Evolutionary conservation across 176 grass and related monocot genomes (phyloP), one percentile per base, ranked within the genome.

Genomic region (Echinochloa phyllopogon): DNA sequence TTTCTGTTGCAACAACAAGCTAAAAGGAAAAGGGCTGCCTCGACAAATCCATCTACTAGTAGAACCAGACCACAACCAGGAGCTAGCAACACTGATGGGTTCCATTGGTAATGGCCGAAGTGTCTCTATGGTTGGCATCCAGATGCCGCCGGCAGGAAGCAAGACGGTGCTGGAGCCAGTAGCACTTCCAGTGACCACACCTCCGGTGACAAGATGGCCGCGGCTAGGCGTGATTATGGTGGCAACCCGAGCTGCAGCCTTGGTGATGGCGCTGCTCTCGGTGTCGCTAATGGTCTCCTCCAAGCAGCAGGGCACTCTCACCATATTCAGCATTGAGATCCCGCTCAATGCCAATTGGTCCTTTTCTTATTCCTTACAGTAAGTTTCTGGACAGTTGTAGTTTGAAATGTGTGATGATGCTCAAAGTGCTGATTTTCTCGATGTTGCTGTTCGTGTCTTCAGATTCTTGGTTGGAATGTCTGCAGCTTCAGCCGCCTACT

Each of bases 321-420:
- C 56, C 65, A 71, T 97, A 49, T 94, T 97, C 10, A 90, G 94
- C 20, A 44, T 94, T 59, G 65, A 88, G 55, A 76, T 97, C 65
- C 85, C 94, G 23, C 92, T 97, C 45, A 68, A 92, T 89, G 93
- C 94, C 80, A 89, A 97, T n/a, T 97, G 94, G 90, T 94, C 89
- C 83, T 92, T 92, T 65, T 97, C 94, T 58, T 84, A 94, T 69
- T 92, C 94, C 49, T 66, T 94, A 41, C 48, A 92, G 94, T 94
- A 89, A 94, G 88, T 78, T 8, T 58, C 27, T 76, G 2, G 55
- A 42, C 66, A 63, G 4, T 62, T 69, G 0, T 43, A 50, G 12
- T 17, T 55, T 52, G 82, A 85, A 76, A 79, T 66, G 24, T 38
- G 51, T 81, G 23, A 13, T 33, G 81, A 73, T 65, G 53, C 66